A percentile compares a stretch with the other conserved stretches of the same genome.
These are phyloP conservation scores for Penicillium expansum DNA, from an alignment of 2,329 filamentous ascomycete species.

Conservation along the genomic window DNA sequence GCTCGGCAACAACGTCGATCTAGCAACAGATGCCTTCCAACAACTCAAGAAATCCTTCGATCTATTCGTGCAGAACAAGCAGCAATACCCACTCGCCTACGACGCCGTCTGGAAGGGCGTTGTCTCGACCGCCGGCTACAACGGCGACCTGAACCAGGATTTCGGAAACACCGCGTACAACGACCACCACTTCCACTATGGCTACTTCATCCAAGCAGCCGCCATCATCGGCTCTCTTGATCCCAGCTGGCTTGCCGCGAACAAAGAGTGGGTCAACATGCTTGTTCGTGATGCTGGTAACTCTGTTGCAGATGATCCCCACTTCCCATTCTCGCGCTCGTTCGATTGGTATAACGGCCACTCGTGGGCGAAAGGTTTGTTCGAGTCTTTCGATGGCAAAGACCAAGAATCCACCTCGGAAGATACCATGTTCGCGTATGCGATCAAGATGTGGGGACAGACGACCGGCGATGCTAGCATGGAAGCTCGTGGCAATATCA, in stretches of 20 bases:
- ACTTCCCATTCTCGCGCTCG: slow-evolving; percentile 76
- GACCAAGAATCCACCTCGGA: slow-evolving; percentile 79
- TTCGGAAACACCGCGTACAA: slow-evolving; percentile 85
- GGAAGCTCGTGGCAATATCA: slow-evolving; percentile 79
- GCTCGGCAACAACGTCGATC: slow-evolving; percentile 56
- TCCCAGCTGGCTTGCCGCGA: slow-evolving; percentile 67
- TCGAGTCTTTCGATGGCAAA: slow-evolving; percentile 54
- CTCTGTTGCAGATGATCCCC: slow-evolving; percentile 64
- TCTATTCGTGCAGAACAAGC: slow-evolving; percentile 64
- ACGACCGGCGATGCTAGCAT: slow-evolving; percentile 73
- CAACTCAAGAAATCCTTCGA: slow-evolving; percentile 66
- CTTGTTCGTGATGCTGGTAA: slow-evolving; percentile 83
- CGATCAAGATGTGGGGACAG: slow-evolving; percentile 89
- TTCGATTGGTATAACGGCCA: slow-evolving; percentile 97
- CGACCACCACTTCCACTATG: slow-evolving; percentile 64
- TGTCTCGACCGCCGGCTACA: slow-evolving; percentile 72
- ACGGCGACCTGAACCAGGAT: slow-evolving; percentile 66
- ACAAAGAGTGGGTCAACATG: slow-evolving; percentile 77
- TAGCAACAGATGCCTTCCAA: slow-evolving; percentile 58
- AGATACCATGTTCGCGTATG: slow-evolving; percentile 83
- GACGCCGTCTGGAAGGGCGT: slow-evolving; percentile 71
- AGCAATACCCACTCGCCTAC: slow-evolving; percentile 60
- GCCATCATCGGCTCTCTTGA: slow-evolving; percentile 80
- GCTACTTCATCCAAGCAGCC: slow-evolving; percentile 85
- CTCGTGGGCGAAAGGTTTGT: slow-evolving; percentile 73